Evolutionary conservation across 306 rosid genomes (phyloP).

Genomic region (Vachellia pachyceras): DNA sequence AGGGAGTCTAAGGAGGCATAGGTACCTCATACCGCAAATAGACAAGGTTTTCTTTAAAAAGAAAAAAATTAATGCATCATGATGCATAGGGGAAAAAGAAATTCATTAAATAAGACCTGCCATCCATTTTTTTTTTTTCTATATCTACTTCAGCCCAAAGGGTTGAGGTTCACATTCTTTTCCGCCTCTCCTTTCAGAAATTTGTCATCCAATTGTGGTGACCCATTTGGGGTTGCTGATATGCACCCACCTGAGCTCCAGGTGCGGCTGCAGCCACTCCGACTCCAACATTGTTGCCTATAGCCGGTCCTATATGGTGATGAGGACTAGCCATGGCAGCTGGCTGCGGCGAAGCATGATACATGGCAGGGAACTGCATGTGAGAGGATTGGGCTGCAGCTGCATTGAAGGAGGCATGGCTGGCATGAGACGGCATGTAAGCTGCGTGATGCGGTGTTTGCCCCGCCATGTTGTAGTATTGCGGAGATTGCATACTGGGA

Average conservation of each 20-base stretch:
- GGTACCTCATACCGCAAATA: background rate
- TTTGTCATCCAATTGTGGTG: slow-evolving; percentile 93
- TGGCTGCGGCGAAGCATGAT: slow-evolving; percentile 83
- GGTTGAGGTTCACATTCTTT: slow-evolving; percentile 57
- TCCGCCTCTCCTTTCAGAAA: slow-evolving; percentile 56
- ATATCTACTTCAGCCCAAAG: slow-evolving; percentile 70
- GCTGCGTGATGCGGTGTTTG: slow-evolving; percentile 82
- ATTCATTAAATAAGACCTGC: slow-evolving; percentile 52
- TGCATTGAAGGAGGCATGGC: slow-evolving; percentile 80
- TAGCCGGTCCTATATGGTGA: slow-evolving; percentile 75
- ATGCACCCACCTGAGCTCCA: slow-evolving; percentile 92
- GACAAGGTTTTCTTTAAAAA: background rate
- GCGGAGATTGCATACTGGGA: slow-evolving; percentile 79
- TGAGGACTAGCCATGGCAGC: slow-evolving; percentile 74
- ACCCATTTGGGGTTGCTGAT: slow-evolving; percentile 90
- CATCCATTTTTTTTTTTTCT: slow-evolving; percentile 46
- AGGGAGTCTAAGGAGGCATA: background rate
- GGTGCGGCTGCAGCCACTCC: slow-evolving; percentile 91
- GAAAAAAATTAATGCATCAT: slow-evolving; percentile 40
- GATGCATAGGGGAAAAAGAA: slow-evolving; percentile 38
- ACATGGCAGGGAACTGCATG: slow-evolving; percentile 94
- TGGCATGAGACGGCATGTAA: slow-evolving; percentile 82
- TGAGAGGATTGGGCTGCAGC: slow-evolving; percentile 96
- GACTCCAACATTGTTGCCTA: slow-evolving; percentile 85
- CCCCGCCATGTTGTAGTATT: slow-evolving; percentile 86